Evolutionary conservation across 192 early-diverging fungal genomes (phyloP).

Genomic region (Phycomyces nitens): DNA sequence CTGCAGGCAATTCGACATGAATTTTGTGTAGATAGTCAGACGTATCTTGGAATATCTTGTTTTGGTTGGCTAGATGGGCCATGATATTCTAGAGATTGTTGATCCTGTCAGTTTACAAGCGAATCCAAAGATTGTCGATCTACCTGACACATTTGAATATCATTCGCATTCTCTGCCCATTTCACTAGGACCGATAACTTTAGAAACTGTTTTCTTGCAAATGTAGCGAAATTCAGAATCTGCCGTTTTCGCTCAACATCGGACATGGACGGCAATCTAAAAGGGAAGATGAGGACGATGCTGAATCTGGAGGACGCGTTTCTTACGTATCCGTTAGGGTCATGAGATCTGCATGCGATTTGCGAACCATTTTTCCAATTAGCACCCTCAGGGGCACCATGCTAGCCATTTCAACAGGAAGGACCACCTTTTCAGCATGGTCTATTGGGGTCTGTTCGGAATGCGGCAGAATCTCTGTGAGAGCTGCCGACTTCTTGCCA

Average conservation of each 20-base stretch:
- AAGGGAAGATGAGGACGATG: not conserved
- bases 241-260: conserved; percentile 56
- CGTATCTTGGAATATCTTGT: conserved; percentile 32
- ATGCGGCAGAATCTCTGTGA: too few relatives aligned
- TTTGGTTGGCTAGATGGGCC: conserved; percentile 31
- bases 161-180: conserved; percentile 67
- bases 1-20: conserved; percentile 38
- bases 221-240: conserved; percentile 60
- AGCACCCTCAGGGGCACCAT: conserved; percentile 61
- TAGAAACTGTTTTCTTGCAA: conserved; percentile 60
- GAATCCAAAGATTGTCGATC: not conserved
- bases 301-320: not conserved
- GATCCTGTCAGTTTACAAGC: conserved; percentile 15
- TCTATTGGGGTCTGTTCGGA: not conserved
- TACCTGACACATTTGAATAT: conserved; percentile 73
- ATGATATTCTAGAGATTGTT: conserved; percentile 36
- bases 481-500: not conserved
- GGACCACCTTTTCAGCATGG: conserved; percentile 27
- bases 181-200: conserved; percentile 74
- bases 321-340: conserved; percentile 62
- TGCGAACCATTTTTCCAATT: conserved; percentile 59
- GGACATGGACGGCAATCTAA: conserved; percentile 53
- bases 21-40: conserved; percentile 37
- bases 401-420: conserved; percentile 57
- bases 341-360: conserved; percentile 64